These are phyloP conservation scores for Kalmusia sp. DNA, from an alignment of 2,329 filamentous ascomycete genomes.

Conservation along the genomic window DNA sequence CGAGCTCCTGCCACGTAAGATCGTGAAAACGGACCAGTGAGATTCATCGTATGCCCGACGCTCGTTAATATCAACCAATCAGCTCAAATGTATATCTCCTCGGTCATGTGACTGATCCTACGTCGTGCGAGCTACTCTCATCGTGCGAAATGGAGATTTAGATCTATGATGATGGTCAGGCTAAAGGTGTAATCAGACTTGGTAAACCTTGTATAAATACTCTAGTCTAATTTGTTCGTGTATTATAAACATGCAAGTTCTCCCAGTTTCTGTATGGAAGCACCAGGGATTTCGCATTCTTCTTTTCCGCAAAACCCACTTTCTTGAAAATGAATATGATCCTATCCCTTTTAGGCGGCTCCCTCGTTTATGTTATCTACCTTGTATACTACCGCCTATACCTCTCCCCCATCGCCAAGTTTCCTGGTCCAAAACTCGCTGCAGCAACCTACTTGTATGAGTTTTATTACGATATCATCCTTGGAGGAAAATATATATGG, in stretches of 20 bases:
- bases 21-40: background rate
- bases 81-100: background rate
- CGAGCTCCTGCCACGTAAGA: background rate
- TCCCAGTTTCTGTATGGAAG: too few relatives aligned
- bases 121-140: too few relatives aligned
- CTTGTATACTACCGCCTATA: conserved; percentile 17
- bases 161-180: too few relatives aligned
- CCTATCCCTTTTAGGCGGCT: background rate
- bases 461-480: conserved; percentile 37
- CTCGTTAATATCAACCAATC: background rate
- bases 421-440: conserved; percentile 40
- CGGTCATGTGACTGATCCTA: background rate
- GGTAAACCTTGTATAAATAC: too few relatives aligned
- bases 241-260: too few relatives aligned
- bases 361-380: background rate
- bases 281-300: too few relatives aligned
- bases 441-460: conserved; percentile 36
- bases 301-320: background rate
- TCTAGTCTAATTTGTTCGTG: too few relatives aligned
- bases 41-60: background rate
- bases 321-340: conserved; percentile 8
- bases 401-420: conserved; percentile 20
- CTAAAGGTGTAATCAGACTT: too few relatives aligned
- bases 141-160: too few relatives aligned
- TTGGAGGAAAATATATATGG: conserved; percentile 41